A percentile compares a stretch with the other conserved stretches of the same genome.
Conservation (phyloP, 495 filamentous ascomycete genomes). For the Xylaria bambusicola region DNA sequence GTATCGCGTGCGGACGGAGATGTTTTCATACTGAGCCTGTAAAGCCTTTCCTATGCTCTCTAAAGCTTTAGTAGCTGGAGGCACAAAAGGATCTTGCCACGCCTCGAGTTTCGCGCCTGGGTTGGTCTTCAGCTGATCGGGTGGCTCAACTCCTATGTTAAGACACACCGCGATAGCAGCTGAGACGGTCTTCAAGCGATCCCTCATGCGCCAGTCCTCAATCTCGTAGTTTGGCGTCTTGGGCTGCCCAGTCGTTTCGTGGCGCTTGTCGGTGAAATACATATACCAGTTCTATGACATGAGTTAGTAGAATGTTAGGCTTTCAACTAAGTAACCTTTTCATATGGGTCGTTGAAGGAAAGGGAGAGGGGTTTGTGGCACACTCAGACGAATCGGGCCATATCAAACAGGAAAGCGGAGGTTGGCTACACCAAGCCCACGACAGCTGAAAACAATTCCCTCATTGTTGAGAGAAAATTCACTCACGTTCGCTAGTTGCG, state of each 20-base stretch:
- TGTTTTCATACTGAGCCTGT: constrained; percentile 91
- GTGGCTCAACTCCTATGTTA: constrained; percentile 96
- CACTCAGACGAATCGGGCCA: background rate
- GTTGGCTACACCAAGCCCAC: background rate
- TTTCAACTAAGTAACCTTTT: background rate
- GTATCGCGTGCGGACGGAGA: constrained; percentile 91
- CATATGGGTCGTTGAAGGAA: background rate
- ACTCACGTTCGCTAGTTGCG: constrained; percentile 58
- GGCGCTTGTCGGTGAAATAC: constrained; percentile 97
- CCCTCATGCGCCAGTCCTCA: constrained; percentile 95
- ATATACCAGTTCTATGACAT: constrained; percentile 82
- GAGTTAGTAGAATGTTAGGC: background rate
- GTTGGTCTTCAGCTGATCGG: constrained; percentile 89
- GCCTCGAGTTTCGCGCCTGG: constrained; percentile 93
- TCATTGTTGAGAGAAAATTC: constrained; percentile 35
- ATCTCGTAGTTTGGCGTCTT: constrained; percentile 60
- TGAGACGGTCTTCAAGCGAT: constrained; percentile 93
- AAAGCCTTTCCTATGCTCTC: constrained; percentile 94
- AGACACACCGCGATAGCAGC: constrained; percentile 92
- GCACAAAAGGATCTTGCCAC: constrained; percentile 88
- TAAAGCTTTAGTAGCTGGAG: constrained; percentile 78
- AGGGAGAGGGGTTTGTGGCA: background rate
- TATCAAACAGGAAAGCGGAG: background rate
- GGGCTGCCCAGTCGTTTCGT: constrained; percentile 94
- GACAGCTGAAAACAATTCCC: constrained; percentile 37